Conservation (phyloP, 306 rosid genomes). For the Parietaria judaica region DNA sequence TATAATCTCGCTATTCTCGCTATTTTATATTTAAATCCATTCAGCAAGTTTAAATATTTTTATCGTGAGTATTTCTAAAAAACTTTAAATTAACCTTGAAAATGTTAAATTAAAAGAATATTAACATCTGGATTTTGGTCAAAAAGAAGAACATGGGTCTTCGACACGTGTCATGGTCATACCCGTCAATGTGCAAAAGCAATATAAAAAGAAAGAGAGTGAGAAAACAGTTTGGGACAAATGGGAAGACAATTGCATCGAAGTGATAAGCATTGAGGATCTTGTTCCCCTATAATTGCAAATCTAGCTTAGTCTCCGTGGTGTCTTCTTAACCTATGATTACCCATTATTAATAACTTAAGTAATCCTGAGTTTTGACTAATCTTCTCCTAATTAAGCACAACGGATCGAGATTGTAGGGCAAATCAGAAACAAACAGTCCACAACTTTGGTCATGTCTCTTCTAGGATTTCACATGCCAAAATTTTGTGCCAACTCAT, state of each 20-base stretch:
- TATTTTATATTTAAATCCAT: too few species aligned
- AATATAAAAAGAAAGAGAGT: conserved; percentile 24
- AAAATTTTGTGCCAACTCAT: conserved; percentile 20
- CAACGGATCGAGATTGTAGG: conserved; percentile 52
- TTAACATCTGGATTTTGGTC: conserved; percentile 18
- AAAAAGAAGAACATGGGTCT: conserved; percentile 49
- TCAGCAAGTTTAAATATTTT: too few species aligned
- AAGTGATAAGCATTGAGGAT: conserved; percentile 38
- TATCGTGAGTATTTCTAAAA: too few species aligned
- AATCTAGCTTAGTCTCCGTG: conserved; percentile 29
- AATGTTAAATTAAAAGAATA: neutral
- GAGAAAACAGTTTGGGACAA: conserved; percentile 65
- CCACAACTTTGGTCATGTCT: conserved; percentile 34
- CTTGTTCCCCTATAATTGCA: conserved; percentile 47
- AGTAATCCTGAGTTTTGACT: neutral
- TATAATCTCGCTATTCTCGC: too few species aligned
- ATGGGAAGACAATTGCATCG: conserved; percentile 43
- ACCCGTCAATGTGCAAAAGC: conserved; percentile 24
- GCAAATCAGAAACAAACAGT: conserved; percentile 44
- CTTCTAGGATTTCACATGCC: conserved; percentile 39
- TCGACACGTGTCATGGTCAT: conserved; percentile 42
- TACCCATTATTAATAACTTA: conserved; percentile 8
- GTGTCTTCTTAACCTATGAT: conserved; percentile 23
- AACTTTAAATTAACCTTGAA: too few species aligned
- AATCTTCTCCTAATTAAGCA: conserved; percentile 27